Conservation (phyloP, 306 rosid species). For the Lathyrus sativus region DNA sequence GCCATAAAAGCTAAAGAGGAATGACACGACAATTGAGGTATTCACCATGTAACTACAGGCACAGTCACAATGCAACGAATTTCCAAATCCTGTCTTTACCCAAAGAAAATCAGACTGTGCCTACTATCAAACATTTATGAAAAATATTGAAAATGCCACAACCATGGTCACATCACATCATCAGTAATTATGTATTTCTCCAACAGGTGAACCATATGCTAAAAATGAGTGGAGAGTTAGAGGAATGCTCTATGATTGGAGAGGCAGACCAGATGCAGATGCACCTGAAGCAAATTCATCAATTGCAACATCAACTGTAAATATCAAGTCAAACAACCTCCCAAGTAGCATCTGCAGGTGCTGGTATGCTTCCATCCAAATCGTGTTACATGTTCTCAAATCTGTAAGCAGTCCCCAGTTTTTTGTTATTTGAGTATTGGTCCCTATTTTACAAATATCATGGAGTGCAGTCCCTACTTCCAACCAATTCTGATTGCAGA, state of each 20-base stretch:
- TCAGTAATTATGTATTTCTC: neutral
- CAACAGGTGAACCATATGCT: neutral
- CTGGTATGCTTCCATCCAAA: neutral
- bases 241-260: neutral
- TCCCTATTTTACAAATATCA: neutral
- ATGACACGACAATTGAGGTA: neutral
- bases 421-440: neutral
- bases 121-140: neutral
- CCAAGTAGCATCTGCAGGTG: conserved; percentile 2
- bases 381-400: neutral
- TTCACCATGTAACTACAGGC: neutral
- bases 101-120: neutral
- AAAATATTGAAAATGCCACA: neutral
- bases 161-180: neutral
- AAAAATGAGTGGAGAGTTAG: neutral
- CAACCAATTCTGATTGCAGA: too few relatives aligned
- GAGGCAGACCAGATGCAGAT: neutral
- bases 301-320: conserved; percentile 1
- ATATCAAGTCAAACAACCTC: neutral
- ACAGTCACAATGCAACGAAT: neutral
- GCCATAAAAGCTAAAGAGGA: neutral
- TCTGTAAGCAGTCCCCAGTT: neutral
- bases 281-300: neutral
- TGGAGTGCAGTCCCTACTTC: neutral
- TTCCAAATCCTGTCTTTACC: neutral